Base-by-base conservation (phyloP, 176 grass and related monocot species). In the Olyra latifolia region DNA sequence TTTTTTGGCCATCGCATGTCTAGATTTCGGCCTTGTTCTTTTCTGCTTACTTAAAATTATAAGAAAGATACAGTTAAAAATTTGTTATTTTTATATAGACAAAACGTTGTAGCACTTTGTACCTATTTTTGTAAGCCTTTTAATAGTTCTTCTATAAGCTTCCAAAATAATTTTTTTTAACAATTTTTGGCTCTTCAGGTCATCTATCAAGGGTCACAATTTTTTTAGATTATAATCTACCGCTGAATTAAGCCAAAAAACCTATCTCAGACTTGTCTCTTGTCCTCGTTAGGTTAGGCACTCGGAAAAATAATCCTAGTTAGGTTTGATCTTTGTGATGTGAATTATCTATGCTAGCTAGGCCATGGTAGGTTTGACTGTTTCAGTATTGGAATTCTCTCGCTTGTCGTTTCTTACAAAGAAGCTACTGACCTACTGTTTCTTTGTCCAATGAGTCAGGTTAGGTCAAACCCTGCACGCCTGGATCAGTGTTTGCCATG, bases 341-440 rank as follows among this genome's bases (percentile, higher is more conserved):
- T 32, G n/a, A 39, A 13, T 27, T 50, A 48, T 62, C n/a, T 17
- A 24, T 35, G 40, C 63, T 13, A 43, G 23, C 29, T 4, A 52
- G 53, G 23, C 14, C 53, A 45, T 13, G 78, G 47, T 82, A 77
- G 78, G 83, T 89, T 73, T 78, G 88, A 89, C 78, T 54, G 27
- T 39, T 62, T 3, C 42, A 32, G 28, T 50, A 49, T 22, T 17
- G 16, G 62, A 22, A 35, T 62, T 4, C 4, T 35, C 70, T 73
- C 47, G 2, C 57, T 25, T 12, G 73, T 40, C 39, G 49, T 88
- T 60, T 77, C 25, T 40, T 47, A 35, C 29, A 69, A 76, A 30
- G 11, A 19, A 76, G 15, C 43, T 16, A 1, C 55, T 61, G 69
- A 76, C 10, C 43, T 16, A 1, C 55, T 61, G 69, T 69, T 46